A percentile compares a stretch with the other conserved stretches of the same genome.
Evolutionary conservation across 129 eudicot species (phyloP).

Genomic region (Lonicera japonica): DNA sequence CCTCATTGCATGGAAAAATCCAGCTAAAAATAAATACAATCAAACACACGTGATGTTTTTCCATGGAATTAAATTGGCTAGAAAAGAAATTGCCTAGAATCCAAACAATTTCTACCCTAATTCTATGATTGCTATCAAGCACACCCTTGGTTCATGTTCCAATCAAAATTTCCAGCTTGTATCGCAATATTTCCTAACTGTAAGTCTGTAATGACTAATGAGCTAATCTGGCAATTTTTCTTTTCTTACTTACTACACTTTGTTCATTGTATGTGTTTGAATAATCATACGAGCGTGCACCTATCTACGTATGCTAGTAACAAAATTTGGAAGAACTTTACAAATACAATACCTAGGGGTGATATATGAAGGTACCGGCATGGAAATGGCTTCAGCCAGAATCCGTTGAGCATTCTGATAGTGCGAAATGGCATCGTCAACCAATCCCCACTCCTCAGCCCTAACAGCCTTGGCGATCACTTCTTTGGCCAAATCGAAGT

Average conservation of each 20-base stretch:
- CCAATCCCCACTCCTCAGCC: slow-evolving; percentile 95
- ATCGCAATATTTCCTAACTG: not conserved
- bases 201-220: not conserved
- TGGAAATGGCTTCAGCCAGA: slow-evolving; percentile 60
- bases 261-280: not conserved
- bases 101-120: too few relatives aligned
- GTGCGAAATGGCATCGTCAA: slow-evolving; percentile 63
- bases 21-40: too few relatives aligned
- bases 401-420: slow-evolving; percentile 69
- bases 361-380: slow-evolving; percentile 84
- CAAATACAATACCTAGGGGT: slow-evolving; percentile 61
- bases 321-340: not conserved
- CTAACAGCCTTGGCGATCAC: slow-evolving; percentile 88
- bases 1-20: too few relatives aligned
- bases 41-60: too few relatives aligned
- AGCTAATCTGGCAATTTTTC: too few relatives aligned
- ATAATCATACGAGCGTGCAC: not conserved
- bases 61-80: too few relatives aligned
- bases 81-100: too few relatives aligned
- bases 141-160: too few relatives aligned
- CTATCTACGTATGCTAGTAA: not conserved
- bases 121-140: too few relatives aligned
- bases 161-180: too few relatives aligned
- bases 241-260: too few relatives aligned
- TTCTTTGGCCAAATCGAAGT: slow-evolving; percentile 74